phyloP scores from a whole-genome alignment of 192 early-diverging fungal species.

The Backusella luteola region DNA sequence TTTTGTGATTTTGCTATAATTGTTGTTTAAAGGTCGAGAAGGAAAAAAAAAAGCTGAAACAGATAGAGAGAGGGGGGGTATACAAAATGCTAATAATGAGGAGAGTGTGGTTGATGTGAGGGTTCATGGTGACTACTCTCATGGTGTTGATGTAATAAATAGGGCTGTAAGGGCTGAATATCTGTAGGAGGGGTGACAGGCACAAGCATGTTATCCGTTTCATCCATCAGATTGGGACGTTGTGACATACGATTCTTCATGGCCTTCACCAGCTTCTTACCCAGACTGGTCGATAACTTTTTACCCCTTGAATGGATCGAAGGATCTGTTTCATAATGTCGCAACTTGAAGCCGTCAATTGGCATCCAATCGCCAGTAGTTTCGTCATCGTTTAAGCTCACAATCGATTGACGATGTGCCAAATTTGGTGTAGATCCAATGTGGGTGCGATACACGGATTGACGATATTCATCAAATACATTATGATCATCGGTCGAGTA shows the following conservation, averaged over 20 bases:
- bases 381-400: not conserved
- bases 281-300: not conserved
- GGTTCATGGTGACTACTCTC: constrained; percentile 14
- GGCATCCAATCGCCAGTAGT: constrained; percentile 28
- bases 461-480: constrained; percentile 38
- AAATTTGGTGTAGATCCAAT: not conserved
- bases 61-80: not conserved
- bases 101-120: not conserved
- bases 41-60: too few relatives aligned
- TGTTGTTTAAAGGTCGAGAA: too few relatives aligned
- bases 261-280: constrained; percentile 16
- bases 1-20: not conserved
- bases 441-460: constrained; percentile 35
- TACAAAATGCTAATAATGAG: not conserved
- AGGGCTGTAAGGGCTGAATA: constrained; percentile 5
- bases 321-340: constrained; percentile 25
- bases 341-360: constrained; percentile 16
- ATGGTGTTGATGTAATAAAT: constrained; percentile 11
- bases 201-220: not conserved
- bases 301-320: not conserved
- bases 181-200: not conserved
- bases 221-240: not conserved
- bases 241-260: constrained; percentile 3
- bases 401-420: not conserved
- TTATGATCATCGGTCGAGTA: constrained; percentile 42